Evolutionary conservation across 108 stramenopile species (phyloP), one percentile per base, ranked within the genome.

Genomic region (Craspedostauros australis): DNA sequence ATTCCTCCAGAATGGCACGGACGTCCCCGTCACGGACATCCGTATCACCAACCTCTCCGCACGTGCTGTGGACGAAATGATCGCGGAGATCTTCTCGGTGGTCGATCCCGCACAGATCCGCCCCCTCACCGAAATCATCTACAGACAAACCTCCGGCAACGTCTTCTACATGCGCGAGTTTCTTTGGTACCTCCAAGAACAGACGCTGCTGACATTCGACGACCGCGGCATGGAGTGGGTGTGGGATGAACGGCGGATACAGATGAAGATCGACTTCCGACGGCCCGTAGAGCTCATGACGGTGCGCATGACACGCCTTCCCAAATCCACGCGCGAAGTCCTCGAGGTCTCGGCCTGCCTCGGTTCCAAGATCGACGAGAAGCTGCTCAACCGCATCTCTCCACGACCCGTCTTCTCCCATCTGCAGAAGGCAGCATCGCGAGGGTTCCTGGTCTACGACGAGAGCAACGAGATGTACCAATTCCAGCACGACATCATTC

Each of bases 301-400:
- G 11, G 50, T 66, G 18, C 54, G 60, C 11, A 74, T 78, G 57
- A 45, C 45, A 30, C 40, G 39, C 2, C 58, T 77, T 8, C 30
- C 54, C 2, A 52, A 55, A 20, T 55, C 50, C 33, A 70, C 66
- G 18, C 71, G 63, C 56, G 57, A 54, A 51, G 62, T 69, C 2
- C 42, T 80, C 27, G 71, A 64, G 39, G 54, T 58, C 1, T 68
- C 68, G 27, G 75, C 79, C 21, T 80, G 79, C 36, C 52, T 80
- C 28, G 79, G 79, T 8, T 46, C 68, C 6, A 59, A 40, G 20
- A 54, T 80, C 15, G 68, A 76, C 37, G 50, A 64, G 7, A 20
- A 68, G 4, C 55, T 72, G n/a, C 46, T 82, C 5, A 62, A 60
- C 11, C 53, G 39, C 3, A 42, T 64, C 12, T 57, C 56, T n/a